Evolutionary conservation across 257 asterid genomes (phyloP).

Genomic region (Solanum pimpinellifolium): DNA sequence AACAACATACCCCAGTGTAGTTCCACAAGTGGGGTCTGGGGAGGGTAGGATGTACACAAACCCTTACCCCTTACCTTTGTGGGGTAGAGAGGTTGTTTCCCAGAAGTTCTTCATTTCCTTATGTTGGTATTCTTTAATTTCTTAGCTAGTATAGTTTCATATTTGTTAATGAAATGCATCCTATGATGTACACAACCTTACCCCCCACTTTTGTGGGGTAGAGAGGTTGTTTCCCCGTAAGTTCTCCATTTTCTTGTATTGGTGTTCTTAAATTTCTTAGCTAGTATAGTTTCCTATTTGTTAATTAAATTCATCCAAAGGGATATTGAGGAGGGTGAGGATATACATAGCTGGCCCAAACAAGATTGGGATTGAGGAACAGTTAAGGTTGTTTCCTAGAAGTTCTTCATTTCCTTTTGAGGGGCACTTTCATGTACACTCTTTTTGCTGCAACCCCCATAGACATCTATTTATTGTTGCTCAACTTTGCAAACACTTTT

Average conservation of each 20-base stretch:
- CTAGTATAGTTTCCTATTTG: not conserved
- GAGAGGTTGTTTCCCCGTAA: not conserved
- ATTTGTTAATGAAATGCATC: not conserved
- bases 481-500: not conserved
- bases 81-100: not conserved
- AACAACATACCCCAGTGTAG: not conserved
- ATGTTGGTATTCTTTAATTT: not conserved
- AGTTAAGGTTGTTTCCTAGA: not conserved
- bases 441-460: not conserved
- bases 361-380: not conserved
- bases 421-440: not conserved
- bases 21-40: not conserved
- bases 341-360: not conserved
- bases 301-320: not conserved
- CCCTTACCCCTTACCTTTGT: not conserved
- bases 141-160: not conserved
- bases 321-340: not conserved
- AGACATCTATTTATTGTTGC: not conserved
- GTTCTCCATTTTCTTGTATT: not conserved
- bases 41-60: not conserved
- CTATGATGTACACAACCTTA: not conserved
- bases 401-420: not conserved
- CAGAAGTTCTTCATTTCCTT: not conserved
- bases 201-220: not conserved
- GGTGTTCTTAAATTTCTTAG: not conserved